Evolutionary conservation across 2,329 filamentous ascomycete genomes (phyloP), one percentile per base, ranked within the genome.

Genomic region (Westerdykella ornata): DNA sequence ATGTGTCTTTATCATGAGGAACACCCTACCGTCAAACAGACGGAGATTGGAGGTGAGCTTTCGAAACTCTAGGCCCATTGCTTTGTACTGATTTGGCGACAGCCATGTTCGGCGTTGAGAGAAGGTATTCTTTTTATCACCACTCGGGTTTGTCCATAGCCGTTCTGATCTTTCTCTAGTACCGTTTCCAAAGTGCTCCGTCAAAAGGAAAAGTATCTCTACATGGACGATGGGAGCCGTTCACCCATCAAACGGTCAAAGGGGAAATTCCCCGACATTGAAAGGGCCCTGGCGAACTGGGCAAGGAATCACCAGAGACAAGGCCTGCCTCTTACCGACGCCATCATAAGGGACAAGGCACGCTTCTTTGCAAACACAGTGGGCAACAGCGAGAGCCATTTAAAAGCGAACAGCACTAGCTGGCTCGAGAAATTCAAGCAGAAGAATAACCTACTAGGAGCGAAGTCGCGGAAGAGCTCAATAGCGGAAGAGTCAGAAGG

Each of bases 141-240:
- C 22, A 26, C 22, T 26, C 3, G 8, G 22, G 22, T 26, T 26
- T 9, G 22, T 26, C 12, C 22, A 9, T 26, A 4, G 22, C 22
- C 12, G 22, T 26, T 26, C 22, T 26, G 22, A 26, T n/a, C 22
- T 33, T 17, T 15, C 18, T 57, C 42, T 65, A 98, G 92, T 71
- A 98, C 92, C 37, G 92, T 98, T n/a, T 98, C 92, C 41, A 98
- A 98, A 65, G 92, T 97, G 41, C 69, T 98, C 50, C 82, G 90
- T 40, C 84, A 95, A 59, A 94, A 90, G 70, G 92, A 98, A 49
- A 92, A 94, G 65, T 97, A 94, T 67, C 76, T 97, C 13, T 85
- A 83, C 58, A 80, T 81, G 40, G 86, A 86, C 58, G 88, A 87
- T 65, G 84, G 82, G 52, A 87, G 75, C 62, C 79, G 77, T 53